These are phyloP conservation scores for Hordeum marinum DNA, from an alignment of 176 grass and related monocot species.

Conservation along the genomic window DNA sequence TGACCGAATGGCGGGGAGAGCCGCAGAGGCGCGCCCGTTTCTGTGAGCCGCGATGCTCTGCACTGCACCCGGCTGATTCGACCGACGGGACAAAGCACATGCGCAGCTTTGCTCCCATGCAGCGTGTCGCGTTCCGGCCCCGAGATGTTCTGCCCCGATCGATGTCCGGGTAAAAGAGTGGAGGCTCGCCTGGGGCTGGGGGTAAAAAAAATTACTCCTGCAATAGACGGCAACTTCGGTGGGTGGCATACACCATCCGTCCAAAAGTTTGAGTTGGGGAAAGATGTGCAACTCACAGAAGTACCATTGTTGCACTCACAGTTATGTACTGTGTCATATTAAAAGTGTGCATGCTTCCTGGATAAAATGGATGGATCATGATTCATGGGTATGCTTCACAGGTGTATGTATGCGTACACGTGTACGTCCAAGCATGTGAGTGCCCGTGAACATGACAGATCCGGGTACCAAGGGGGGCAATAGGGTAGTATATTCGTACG, in stretches of 20 bases:
- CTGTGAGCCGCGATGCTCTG: background rate
- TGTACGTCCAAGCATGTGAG: conserved; percentile 5
- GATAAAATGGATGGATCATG: background rate
- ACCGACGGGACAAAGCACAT: conserved; percentile 33
- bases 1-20: conserved; percentile 27
- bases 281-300: background rate
- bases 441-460: conserved; percentile 19
- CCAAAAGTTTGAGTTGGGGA: background rate
- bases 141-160: conserved; percentile 5
- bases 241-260: background rate
- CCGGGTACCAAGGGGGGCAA: background rate
- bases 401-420: background rate
- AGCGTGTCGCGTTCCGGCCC: conserved; percentile 6
- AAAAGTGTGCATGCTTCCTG: background rate
- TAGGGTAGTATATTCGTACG: background rate
- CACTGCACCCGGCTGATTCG: conserved; percentile 22
- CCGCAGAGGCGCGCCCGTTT: background rate
- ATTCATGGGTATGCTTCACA: background rate
- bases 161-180: background rate
- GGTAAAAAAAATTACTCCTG: background rate
- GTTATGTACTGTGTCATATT: background rate
- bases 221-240: background rate
- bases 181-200: background rate
- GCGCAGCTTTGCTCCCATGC: conserved; percentile 20
- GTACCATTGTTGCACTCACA: background rate